Evolutionary conservation across 768 basidiomycete species (phyloP).

Genomic region (Fomitopsis pulvina): DNA sequence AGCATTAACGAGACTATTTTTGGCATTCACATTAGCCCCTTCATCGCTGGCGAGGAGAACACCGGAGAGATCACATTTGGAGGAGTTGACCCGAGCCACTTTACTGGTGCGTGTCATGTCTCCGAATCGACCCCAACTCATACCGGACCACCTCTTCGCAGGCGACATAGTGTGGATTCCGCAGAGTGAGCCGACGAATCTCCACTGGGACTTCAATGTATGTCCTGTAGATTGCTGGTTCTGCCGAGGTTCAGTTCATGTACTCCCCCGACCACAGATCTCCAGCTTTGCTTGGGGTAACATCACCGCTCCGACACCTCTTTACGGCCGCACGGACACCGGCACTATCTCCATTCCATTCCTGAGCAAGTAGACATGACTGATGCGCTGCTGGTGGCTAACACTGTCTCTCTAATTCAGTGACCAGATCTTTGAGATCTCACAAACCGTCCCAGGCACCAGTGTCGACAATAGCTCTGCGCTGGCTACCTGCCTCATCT

Average conservation of each 20-base stretch:
- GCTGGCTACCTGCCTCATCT: not conserved
- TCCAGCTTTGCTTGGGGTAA: not conserved
- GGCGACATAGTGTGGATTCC: slow-evolving; percentile 4
- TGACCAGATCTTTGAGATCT: not conserved
- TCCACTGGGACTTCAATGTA: slow-evolving; percentile 4
- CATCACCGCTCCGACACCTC: not conserved
- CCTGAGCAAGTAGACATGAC: not conserved
- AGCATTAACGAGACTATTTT: slow-evolving; percentile 1
- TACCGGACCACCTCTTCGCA: not conserved
- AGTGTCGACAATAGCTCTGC: not conserved
- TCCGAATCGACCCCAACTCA: not conserved
- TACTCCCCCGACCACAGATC: no score
- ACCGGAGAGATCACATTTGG: slow-evolving; percentile 6
- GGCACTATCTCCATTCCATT: not conserved
- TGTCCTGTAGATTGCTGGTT: not conserved
- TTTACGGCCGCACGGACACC: not conserved
- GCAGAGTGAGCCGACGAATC: not conserved
- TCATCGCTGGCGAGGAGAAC: not conserved
- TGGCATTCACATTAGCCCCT: slow-evolving; percentile 1
- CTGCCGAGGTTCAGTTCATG: no score
- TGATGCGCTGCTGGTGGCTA: not conserved
- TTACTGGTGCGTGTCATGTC: not conserved
- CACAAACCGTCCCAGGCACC: not conserved
- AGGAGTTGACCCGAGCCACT: slow-evolving; percentile 3
- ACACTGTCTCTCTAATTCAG: not conserved